These are phyloP conservation scores for Podila horticola DNA, from an alignment of 192 early-diverging fungal genomes.

Conservation along the genomic window DNA sequence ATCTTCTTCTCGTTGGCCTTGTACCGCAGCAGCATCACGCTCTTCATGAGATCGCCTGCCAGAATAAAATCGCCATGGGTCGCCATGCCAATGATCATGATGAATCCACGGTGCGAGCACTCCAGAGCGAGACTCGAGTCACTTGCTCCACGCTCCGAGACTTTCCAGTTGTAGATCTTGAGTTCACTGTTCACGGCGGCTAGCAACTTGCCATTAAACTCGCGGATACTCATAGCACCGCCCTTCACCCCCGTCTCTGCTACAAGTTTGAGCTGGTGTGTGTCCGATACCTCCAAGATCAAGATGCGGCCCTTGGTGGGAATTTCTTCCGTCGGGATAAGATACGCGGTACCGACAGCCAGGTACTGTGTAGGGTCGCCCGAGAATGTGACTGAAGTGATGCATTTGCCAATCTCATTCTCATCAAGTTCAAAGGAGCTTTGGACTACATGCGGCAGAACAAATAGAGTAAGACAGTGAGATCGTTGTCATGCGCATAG, in stretches of 20 bases:
- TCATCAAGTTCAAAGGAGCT: conserved; percentile 53
- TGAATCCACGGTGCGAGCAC: conserved; percentile 52
- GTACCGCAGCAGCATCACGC: conserved; percentile 71
- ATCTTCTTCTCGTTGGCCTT: conserved; percentile 53
- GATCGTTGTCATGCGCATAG: too few species aligned
- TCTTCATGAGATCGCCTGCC: conserved; percentile 89
- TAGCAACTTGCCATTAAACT: conserved; percentile 72
- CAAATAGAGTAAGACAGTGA: background rate
- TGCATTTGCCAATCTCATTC: conserved; percentile 55
- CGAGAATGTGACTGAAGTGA: conserved; percentile 55
- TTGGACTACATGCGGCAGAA: conserved; percentile 32
- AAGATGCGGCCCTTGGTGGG: conserved; percentile 79
- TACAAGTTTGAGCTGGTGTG: conserved; percentile 63
- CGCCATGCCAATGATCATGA: conserved; percentile 66
- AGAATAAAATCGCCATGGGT: conserved; percentile 73
- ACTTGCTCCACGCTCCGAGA: conserved; percentile 6
- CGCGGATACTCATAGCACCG: conserved; percentile 67
- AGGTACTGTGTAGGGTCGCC: conserved; percentile 61
- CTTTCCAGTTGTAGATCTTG: conserved; percentile 30
- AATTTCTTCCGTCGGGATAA: conserved; percentile 67
- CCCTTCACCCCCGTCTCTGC: conserved; percentile 64
- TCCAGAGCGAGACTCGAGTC: conserved; percentile 24
- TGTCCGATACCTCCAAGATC: conserved; percentile 62
- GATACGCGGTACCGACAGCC: conserved; percentile 80
- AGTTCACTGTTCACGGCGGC: conserved; percentile 73